Evolutionary conservation across 2,329 filamentous ascomycete genomes (phyloP), one percentile per base, ranked within the genome.

Genomic region (Nigrospora oryzae): DNA sequence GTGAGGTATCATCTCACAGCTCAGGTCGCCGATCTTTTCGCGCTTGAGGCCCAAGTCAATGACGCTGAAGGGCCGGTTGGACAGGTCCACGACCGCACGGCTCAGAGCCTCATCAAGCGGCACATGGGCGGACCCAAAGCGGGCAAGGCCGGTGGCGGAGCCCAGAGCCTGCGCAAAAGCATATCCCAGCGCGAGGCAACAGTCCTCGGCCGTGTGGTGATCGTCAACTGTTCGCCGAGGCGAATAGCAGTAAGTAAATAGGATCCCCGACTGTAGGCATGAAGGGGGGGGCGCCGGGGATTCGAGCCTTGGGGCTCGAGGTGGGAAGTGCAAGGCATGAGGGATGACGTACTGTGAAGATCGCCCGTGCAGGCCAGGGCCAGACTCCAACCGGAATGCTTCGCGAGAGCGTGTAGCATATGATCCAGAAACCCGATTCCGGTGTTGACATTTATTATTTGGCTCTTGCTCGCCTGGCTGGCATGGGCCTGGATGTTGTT

Each of bases 351-450:
- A 91, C 87, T 95, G 72, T 95, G 86, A 43, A 97, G 70, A 68
- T 98, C 93, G 44, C 93, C 93, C 63, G 84, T 79, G 66, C 89
- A 94, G 52, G 81, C 74, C 46, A 98, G 72, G 31, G 81, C 81
- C 56, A 98, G 68, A 70, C 86, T 93, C 93, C 91, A 97, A 51
- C 93, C 91, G 6, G 86, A 83, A 68, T 98, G 93, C 69, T 98
- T 97, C 42, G 93, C 87, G 45, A 97, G 77, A 6, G 93, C 93
- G 67, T 98, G 93, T 42, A 97, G 77, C 91, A 98, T 97, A 73
- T 98, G 93, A 70, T 98, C 93, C 46, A 98, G 75, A 68, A 98
- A 98, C 48, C 93, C 93, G 65, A 98, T 95, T 52, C 93, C 93
- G 0, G 91, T 95, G 74, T 88, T 83, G 53, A 97, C 76, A 60